phyloP scores from a whole-genome alignment of 176 grass and related monocot species.

The Stipa capillata region DNA sequence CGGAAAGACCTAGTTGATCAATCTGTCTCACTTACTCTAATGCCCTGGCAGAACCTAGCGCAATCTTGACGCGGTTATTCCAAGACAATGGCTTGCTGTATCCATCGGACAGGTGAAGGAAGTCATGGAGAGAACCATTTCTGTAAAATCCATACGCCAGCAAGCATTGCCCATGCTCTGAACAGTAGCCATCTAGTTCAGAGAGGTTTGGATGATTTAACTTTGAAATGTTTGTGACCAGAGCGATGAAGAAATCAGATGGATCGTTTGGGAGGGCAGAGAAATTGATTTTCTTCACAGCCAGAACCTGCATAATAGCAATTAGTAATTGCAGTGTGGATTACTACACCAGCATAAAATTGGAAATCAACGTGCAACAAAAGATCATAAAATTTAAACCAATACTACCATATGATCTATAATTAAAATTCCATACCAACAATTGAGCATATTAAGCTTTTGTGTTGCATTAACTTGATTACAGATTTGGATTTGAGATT shows the following conservation, averaged over 20 bases:
- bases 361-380: neutral
- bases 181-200: constrained; percentile 78
- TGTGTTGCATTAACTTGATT: neutral
- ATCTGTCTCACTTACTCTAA: constrained; percentile 62
- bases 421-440: neutral
- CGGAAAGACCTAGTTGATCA: neutral
- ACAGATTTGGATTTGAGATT: too few relatives aligned
- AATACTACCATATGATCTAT: neutral
- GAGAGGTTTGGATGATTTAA: constrained; percentile 79
- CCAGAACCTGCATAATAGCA: constrained; percentile 49
- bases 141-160: constrained; percentile 69
- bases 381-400: neutral
- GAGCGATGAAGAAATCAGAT: constrained; percentile 49
- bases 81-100: constrained; percentile 50
- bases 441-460: neutral
- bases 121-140: constrained; percentile 72
- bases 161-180: constrained; percentile 70
- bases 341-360: neutral
- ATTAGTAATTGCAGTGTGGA: too few relatives aligned
- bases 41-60: constrained; percentile 72
- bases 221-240: constrained; percentile 56
- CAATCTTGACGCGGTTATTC: constrained; percentile 84
- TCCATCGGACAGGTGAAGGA: constrained; percentile 57
- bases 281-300: constrained; percentile 80
- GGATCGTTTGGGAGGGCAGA: constrained; percentile 41